Percentiles rank a stretch among this genome's conserved stretches.
phyloP scores from a whole-genome alignment of 2,329 filamentous ascomycete species.

The Sarocladiaceae sp. region DNA sequence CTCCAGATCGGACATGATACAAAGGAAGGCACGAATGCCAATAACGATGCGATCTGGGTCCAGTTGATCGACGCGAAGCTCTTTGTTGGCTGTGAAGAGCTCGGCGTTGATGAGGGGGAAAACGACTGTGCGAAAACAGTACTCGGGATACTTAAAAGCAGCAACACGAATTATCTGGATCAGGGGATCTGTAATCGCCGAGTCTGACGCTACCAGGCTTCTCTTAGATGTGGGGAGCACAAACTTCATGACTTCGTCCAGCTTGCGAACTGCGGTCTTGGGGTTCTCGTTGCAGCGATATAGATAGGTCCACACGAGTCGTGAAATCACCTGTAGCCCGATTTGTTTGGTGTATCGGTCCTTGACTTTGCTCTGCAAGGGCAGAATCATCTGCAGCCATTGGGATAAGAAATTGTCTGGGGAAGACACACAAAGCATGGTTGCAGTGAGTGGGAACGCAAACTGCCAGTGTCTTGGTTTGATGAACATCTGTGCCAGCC shows the following conservation, averaged over 20 bases:
- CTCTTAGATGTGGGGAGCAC: constrained; percentile 72
- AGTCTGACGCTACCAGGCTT: constrained; percentile 75
- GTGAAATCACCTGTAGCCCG: constrained; percentile 82
- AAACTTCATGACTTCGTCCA: constrained; percentile 84
- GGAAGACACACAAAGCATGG: constrained; percentile 81
- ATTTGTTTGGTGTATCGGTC: constrained; percentile 73
- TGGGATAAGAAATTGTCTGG: constrained; percentile 77
- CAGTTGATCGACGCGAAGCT: constrained; percentile 82
- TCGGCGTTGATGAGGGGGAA: constrained; percentile 93
- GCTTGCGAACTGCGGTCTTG: constrained; percentile 63
- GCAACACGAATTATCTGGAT: constrained; percentile 94
- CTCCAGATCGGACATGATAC: constrained; percentile 88
- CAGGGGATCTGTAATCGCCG: constrained; percentile 77
- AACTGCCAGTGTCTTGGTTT: constrained; percentile 91
- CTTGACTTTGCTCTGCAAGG: constrained; percentile 74
- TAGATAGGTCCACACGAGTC: constrained; percentile 89
- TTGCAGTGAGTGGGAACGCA: constrained; percentile 81
- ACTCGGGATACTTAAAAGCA: constrained; percentile 86
- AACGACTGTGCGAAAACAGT: constrained; percentile 88
- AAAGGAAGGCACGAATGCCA: constrained; percentile 87
- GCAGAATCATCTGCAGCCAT: constrained; percentile 77
- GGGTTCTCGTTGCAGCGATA: constrained; percentile 73
- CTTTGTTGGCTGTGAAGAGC: constrained; percentile 67
- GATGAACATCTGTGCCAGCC: constrained; percentile 74
- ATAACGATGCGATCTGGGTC: constrained; percentile 98